These are phyloP conservation scores for Fusarium compactum DNA, from an alignment of 2,329 filamentous ascomycete species.

Conservation along the genomic window DNA sequence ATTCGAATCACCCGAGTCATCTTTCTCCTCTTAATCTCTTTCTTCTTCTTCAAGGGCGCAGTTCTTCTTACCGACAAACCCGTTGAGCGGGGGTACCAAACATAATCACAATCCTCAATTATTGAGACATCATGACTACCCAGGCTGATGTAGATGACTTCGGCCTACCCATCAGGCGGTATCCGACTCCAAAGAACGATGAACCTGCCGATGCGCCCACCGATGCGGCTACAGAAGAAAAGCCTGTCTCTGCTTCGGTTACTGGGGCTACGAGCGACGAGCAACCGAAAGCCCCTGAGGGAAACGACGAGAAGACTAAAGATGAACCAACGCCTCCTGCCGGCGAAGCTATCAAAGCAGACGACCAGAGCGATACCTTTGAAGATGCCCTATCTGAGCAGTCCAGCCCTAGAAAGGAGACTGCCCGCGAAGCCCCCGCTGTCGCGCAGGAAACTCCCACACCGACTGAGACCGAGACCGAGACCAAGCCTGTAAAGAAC, in stretches of 20 bases:
- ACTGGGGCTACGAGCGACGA: conserved; percentile 19
- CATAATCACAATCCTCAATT: conserved; percentile 6
- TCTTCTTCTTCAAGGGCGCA: conserved; percentile 1
- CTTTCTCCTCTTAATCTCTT: background rate
- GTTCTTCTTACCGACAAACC: background rate
- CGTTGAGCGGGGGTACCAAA: conserved; percentile 19
- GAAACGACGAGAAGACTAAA: conserved; percentile 15
- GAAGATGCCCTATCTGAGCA: conserved; percentile 54
- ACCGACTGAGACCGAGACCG: conserved; percentile 8
- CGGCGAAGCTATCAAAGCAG: conserved; percentile 34
- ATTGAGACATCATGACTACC: conserved; percentile 43
- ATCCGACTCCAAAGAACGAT: conserved; percentile 50
- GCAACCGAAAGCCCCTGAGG: conserved; percentile 3
- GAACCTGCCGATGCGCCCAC: conserved; percentile 29
- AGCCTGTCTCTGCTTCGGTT: conserved; percentile 2
- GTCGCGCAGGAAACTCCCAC: conserved; percentile 5
- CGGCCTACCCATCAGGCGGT: conserved; percentile 72
- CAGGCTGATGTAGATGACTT: conserved; percentile 74
- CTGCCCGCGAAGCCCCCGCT: background rate
- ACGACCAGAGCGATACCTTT: conserved; percentile 56
- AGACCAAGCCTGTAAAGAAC: conserved; percentile 17
- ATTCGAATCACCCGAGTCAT: conserved; percentile 37
- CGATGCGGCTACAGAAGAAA: conserved; percentile 29
- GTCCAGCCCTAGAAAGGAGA: conserved; percentile 40
- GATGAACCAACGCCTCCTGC: conserved; percentile 4